Evolutionary conservation across 495 filamentous ascomycete genomes (phyloP).

Genomic region (Podospora pseudopauciseta): DNA sequence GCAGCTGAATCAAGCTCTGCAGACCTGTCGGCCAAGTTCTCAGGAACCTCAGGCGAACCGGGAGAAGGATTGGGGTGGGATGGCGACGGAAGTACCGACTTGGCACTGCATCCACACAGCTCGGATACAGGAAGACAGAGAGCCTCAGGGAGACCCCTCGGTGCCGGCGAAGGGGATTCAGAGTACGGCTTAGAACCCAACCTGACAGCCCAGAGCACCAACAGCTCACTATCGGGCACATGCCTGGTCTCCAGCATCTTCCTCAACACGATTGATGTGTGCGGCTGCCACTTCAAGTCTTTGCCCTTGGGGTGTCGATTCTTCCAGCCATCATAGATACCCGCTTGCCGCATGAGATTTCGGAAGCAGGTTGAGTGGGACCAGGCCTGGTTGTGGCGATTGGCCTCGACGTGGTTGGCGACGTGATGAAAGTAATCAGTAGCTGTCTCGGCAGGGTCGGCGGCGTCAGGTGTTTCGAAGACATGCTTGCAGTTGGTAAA

Average conservation of each 20-base stretch:
- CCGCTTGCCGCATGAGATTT: slow-evolving; percentile 26
- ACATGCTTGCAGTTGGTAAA: slow-evolving; percentile 27
- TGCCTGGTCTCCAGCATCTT: slow-evolving; percentile 28
- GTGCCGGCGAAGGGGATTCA: not conserved
- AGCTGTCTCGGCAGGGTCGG: slow-evolving; percentile 14
- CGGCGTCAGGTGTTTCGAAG: slow-evolving; percentile 22
- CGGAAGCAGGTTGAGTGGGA: slow-evolving; percentile 25
- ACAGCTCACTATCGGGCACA: slow-evolving; percentile 17
- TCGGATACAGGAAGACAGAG: not conserved
- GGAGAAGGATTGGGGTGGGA: not conserved
- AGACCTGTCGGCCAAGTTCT: not conserved
- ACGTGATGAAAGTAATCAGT: slow-evolving; percentile 30
- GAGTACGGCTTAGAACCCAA: not conserved
- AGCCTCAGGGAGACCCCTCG: not conserved
- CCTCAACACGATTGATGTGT: slow-evolving; percentile 23
- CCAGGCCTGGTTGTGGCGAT: slow-evolving; percentile 22
- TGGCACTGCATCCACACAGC: not conserved
- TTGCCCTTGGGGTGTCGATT: slow-evolving; percentile 18
- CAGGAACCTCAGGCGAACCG: not conserved
- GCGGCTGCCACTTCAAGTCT: slow-evolving; percentile 23
- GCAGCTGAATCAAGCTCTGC: not conserved
- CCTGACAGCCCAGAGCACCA: slow-evolving; percentile 15
- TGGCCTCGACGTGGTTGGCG: slow-evolving; percentile 25
- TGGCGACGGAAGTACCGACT: not conserved
- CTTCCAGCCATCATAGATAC: slow-evolving; percentile 15